Conservation (phyloP, 2,329 filamentous ascomycete genomes). For the Dothiorella sarmentorum region DNA sequence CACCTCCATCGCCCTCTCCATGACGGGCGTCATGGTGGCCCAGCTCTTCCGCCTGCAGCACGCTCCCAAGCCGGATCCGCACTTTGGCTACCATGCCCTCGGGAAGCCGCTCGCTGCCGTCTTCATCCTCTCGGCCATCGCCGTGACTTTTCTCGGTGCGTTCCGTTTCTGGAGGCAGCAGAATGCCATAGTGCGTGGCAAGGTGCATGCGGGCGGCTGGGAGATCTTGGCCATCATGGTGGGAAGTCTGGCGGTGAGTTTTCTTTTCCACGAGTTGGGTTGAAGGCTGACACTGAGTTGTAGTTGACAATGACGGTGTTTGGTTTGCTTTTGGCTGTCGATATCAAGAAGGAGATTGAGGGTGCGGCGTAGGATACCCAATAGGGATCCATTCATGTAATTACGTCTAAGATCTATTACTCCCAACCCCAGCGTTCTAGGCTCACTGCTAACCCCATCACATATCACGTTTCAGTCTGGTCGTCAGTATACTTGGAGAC, state of each 20-base stretch:
- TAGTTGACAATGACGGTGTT: conserved; percentile 2
- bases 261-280: not conserved
- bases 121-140: conserved; percentile 48
- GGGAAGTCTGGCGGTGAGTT: conserved; percentile 48
- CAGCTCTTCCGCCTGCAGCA: conserved; percentile 65
- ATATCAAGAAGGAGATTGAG: conserved; percentile 3
- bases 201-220: conserved; percentile 57
- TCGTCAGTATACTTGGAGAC: too few relatives aligned
- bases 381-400: too few relatives aligned
- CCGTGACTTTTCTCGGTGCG: conserved; percentile 52
- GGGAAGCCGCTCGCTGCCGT: conserved; percentile 57
- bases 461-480: too few relatives aligned
- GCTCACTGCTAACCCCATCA: too few relatives aligned
- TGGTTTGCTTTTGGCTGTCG: not conserved
- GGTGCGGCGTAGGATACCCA: not conserved
- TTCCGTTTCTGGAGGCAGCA: conserved; percentile 61
- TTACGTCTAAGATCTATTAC: too few relatives aligned
- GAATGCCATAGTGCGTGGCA: conserved; percentile 56
- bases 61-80: conserved; percentile 38
- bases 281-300: not conserved
- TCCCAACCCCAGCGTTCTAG: too few relatives aligned
- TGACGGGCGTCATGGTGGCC: conserved; percentile 62
- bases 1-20: conserved; percentile 65
- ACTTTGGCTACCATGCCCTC: conserved; percentile 58
- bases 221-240: conserved; percentile 52